Percentiles rank a stretch among this genome's conserved stretches.
Conservation (phyloP, 768 basidiomycete genomes). For the Xerocomellus dryophilus region DNA sequence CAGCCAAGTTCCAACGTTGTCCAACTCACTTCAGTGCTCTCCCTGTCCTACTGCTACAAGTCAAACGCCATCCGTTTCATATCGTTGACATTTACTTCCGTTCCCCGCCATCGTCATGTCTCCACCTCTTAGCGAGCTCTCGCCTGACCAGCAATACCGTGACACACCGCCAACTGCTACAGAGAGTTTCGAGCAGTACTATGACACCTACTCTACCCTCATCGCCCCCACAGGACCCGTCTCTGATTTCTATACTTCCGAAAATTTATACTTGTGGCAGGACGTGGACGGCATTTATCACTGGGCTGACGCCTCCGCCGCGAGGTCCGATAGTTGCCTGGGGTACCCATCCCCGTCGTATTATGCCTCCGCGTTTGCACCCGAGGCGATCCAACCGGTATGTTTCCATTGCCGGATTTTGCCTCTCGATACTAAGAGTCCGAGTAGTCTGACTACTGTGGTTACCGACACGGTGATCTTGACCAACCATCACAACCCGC, state of each 20-base stretch:
- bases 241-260: conserved; percentile 26
- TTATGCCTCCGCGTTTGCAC: conserved; percentile 12
- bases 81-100: conserved; percentile 22
- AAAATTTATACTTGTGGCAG: conserved; percentile 30
- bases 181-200: conserved; percentile 23
- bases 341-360: conserved; percentile 17
- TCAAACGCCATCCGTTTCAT: conserved; percentile 21
- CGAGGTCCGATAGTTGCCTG: conserved; percentile 26
- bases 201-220: conserved; percentile 21
- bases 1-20: conserved; percentile 4
- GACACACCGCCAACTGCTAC: conserved; percentile 2
- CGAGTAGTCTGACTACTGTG: conserved; percentile 17
- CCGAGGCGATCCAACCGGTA: conserved; percentile 19
- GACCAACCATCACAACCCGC: conserved; percentile 11
- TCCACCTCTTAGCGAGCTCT: conserved; percentile 20
- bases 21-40: conserved; percentile 12
- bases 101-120: conserved; percentile 19
- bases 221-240: conserved; percentile 7
- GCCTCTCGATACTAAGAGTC: conserved; percentile 2
- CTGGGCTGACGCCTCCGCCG: conserved; percentile 26
- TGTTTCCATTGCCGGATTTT: conserved; percentile 4
- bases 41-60: background rate
- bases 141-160: conserved; percentile 19
- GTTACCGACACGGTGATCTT: conserved; percentile 17
- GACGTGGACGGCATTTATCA: conserved; percentile 27